Base-by-base conservation (phyloP, 2,329 filamentous ascomycete genomes). In the Phialocephala subalpina region DNA sequence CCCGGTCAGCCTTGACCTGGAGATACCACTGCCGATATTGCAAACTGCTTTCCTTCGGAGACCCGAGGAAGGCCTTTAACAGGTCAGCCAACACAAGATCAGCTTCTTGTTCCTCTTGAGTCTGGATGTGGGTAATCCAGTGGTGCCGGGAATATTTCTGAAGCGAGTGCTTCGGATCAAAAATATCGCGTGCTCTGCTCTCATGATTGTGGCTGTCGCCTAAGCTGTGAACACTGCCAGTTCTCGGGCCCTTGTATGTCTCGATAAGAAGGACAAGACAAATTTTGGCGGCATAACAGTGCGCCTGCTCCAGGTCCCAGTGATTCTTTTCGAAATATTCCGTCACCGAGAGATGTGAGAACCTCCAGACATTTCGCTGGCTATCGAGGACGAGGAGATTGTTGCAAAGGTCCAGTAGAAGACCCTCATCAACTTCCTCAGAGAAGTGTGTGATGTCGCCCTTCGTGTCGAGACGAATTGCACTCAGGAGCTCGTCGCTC, bases 261-360 rank as follows among this genome's bases (percentile, higher is more conserved):
- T 42, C 40, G 40, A 42, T 42, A 42, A 42, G 16, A 42, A 42
- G 40, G 12, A 16, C 11, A 16, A 42, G 40, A 35, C 56, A 58
- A 22, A 58, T 20, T 22, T 42, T 40, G 16, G 56, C n/a, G 5
- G 36, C 56, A 35, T 36, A 22, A 40, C 56, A 27, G 36, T 58
- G 33, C 14, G 68, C 66, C 45, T 65, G 29, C 16, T 16, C 16
- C 12, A 57, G 61, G 12, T 12, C 60, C 66, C 63, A 68, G 22
- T 66, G 68, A 45, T 70, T 35, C 1, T 70, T 56, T 59, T 75
- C 73, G 47, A 76, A 65, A 59, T 74, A 76, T 60, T 76, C 73
- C 6, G 45, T 67, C 4, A 76, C 73, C 6, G 74, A 76, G 29
- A 76, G 65, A 73, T 76, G 73, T 4, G 73, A 73, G 18, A 70